Conservation (phyloP, 2,329 filamentous ascomycete species). For the Microascus cirrosus region DNA sequence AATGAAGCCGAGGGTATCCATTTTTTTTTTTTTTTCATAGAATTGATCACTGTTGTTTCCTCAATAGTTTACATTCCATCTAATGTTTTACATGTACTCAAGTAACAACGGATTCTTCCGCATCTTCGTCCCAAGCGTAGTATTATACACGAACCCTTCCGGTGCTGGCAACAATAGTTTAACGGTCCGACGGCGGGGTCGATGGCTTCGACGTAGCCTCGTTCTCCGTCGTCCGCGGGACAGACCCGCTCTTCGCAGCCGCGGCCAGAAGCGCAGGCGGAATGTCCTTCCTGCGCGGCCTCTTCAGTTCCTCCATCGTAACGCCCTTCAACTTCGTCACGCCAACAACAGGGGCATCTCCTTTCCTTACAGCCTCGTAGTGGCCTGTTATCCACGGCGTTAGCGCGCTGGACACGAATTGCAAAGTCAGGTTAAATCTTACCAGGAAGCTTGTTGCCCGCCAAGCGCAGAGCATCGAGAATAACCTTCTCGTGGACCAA, state of each 20-base stretch:
- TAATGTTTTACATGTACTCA: conserved; percentile 5
- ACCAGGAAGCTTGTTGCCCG: conserved; percentile 92
- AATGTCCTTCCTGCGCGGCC: conserved; percentile 55
- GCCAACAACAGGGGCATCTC: conserved; percentile 80
- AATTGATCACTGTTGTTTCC: not conserved
- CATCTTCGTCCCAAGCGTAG: not conserved
- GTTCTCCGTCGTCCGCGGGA: conserved; percentile 18
- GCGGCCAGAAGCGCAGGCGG: conserved; percentile 29
- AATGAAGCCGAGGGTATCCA: too few species aligned
- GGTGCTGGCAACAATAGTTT: not conserved
- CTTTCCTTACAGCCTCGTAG: conserved; percentile 91
- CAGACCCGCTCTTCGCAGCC: conserved; percentile 9
- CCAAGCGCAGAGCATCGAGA: conserved; percentile 84
- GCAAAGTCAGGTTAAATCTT: conserved; percentile 16
- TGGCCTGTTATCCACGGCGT: conserved; percentile 38
- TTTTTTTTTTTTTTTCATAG: too few species aligned
- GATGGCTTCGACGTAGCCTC: conserved; percentile 12
- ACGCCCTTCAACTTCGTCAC: conserved; percentile 83
- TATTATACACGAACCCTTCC: not conserved
- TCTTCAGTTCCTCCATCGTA: conserved; percentile 73
- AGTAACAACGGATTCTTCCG: not conserved
- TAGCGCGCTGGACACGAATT: conserved; percentile 7
- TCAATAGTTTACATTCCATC: not conserved
- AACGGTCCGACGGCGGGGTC: conserved; percentile 7
- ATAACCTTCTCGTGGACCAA: conserved; percentile 90